Base-by-base conservation (phyloP, 2,329 filamentous ascomycete genomes). In the Didymella keratinophila region DNA sequence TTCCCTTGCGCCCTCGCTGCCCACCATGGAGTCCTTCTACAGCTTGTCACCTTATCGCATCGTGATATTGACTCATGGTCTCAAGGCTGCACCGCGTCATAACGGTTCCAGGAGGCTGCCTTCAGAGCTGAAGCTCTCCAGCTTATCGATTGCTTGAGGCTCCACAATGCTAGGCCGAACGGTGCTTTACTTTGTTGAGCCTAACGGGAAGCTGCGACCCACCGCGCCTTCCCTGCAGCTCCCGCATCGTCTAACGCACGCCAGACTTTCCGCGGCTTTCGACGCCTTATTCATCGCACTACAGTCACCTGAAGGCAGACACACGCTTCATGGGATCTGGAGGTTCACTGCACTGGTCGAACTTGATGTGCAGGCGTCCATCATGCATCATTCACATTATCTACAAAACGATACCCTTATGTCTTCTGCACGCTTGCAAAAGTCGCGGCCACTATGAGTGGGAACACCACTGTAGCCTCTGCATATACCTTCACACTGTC, bases 401-500 rank as follows among this genome's bases (percentile, higher is more conserved):
- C 30, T 44, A 45, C 14, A 6, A 34, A 32, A 11, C 28, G 20
- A 34, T 54, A 54, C 21, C 18, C 25, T 25, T 53, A 37, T 18
- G 45, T 36, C 45, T 46, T 49, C 41, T 44, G 45, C 8, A 56
- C 58, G 9, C 61, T 83, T n/a, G 86, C 86, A 77, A 88, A 89
- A 1, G 87, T 88, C 18, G 85, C 85, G 4, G 87, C 87, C 10
- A 89, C 87, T 61, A 90, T 87, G 61, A 90, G 76, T 8, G 87
- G 87, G 68, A 89, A 89, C 16, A 84, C 87, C 16, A 89, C 79
- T 0, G 87, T 89, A 2, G 87, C 87, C 74, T 90, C 87, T 16
- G 86, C 87, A 68, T 88, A 88, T 5, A 88, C 85, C 87, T 98
- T 99, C 56, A 98, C 93, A 69, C 88, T 90, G 63, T 95, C 89